These are phyloP conservation scores for Calophaca sinica DNA, from an alignment of 306 rosid genomes.

Conservation along the genomic window DNA sequence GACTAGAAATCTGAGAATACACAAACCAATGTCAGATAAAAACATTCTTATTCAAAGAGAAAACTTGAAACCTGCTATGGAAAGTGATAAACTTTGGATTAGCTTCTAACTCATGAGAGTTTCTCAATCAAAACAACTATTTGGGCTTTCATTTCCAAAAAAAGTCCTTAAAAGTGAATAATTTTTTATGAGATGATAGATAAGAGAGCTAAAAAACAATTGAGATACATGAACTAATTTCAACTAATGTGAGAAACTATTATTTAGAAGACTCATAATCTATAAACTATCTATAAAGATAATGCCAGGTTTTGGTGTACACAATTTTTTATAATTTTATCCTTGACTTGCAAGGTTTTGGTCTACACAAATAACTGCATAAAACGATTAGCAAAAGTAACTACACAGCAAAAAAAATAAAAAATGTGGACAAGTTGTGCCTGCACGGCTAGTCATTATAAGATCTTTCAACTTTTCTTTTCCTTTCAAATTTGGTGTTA, in stretches of 20 bases:
- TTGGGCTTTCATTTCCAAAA: too few relatives aligned
- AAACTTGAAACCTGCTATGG: background rate
- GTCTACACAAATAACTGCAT: too few relatives aligned
- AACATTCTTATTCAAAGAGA: constrained; percentile 10
- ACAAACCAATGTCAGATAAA: constrained; percentile 36
- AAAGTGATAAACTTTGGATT: background rate
- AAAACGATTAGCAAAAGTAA: too few relatives aligned
- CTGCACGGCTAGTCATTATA: too few relatives aligned
- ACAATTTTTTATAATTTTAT: too few relatives aligned
- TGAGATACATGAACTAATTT: background rate
- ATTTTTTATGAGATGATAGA: background rate
- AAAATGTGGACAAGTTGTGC: too few relatives aligned
- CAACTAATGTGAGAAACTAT: background rate
- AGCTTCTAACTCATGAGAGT: background rate
- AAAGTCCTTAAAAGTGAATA: background rate
- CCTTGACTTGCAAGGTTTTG: too few relatives aligned
- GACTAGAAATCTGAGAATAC: constrained; percentile 67
- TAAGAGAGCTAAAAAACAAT: background rate
- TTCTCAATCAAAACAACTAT: background rate
- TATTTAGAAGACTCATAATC: background rate
- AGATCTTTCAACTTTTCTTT: background rate
- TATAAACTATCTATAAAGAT: too few relatives aligned
- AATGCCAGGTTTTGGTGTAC: too few relatives aligned
- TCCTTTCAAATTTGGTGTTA: background rate
- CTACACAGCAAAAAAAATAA: too few relatives aligned